Evolutionary conservation across 1,284 basidiomycete genomes (phyloP).

Genomic region (Rhodofomes roseus): DNA sequence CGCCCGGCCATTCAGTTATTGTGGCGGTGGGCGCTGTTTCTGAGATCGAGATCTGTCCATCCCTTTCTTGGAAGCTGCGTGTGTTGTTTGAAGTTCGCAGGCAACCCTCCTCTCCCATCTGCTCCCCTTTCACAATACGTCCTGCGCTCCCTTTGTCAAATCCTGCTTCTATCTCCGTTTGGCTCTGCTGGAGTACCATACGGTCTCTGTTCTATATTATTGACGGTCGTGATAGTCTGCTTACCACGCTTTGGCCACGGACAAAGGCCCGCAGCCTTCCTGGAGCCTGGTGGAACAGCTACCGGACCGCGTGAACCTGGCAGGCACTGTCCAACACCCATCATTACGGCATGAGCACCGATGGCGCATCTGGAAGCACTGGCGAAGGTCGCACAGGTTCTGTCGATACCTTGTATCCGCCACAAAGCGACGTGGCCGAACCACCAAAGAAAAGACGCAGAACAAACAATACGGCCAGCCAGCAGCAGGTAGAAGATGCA

Average conservation of each 20-base stretch:
- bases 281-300: not conserved
- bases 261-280: not conserved
- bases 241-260: not conserved
- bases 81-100: slow-evolving; percentile 3
- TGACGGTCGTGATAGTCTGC: not conserved
- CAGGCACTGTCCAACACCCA: not conserved
- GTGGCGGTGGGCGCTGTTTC: not conserved
- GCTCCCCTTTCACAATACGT: not conserved
- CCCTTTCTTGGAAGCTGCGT: not conserved
- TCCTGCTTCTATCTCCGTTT: not conserved
- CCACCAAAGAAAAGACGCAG: not conserved
- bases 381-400: not conserved
- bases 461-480: not conserved
- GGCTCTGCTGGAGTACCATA: not conserved
- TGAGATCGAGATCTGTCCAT: not conserved
- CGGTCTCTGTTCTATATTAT: not conserved
- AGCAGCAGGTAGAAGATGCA: not conserved
- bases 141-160: not conserved
- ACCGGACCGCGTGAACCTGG: not conserved
- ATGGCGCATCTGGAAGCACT: not conserved
- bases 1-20: not conserved
- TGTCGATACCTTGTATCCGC: not conserved
- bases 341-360: not conserved
- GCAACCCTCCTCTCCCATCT: not conserved
- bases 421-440: not conserved